Evolutionary conservation across 495 filamentous ascomycete genomes (phyloP).

Genomic region (Rhizodiscina lignyota): DNA sequence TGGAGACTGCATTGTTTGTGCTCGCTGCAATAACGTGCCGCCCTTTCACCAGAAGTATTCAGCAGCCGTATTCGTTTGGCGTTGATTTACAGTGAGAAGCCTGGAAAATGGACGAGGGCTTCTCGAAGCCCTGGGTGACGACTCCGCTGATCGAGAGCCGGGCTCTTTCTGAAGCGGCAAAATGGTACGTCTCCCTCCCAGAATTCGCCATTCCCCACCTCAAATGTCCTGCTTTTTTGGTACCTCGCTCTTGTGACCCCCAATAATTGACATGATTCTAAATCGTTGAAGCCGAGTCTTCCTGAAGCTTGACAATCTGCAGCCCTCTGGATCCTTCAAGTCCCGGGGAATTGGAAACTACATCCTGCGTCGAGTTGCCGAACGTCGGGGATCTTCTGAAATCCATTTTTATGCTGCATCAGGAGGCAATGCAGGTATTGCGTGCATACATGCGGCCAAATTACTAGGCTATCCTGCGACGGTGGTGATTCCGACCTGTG

Average conservation of each 20-base stretch:
- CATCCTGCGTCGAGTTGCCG: conserved; percentile 39
- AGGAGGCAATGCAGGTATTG: conserved; percentile 85
- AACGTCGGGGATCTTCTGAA: conserved; percentile 16
- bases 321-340: conserved; percentile 91
- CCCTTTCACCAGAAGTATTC: too few species aligned
- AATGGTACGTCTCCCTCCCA: too few species aligned
- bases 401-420: conserved; percentile 76
- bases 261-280: too few species aligned
- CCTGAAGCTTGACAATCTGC: conserved; percentile 85
- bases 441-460: conserved; percentile 66
- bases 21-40: too few species aligned
- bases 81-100: too few species aligned
- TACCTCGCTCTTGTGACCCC: too few species aligned
- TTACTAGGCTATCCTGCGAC: conserved; percentile 54
- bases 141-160: conserved; percentile 57
- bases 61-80: too few species aligned
- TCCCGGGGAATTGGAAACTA: conserved; percentile 72
- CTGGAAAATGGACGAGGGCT: too few species aligned
- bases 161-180: conserved; percentile 48
- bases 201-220: too few species aligned
- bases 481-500: conserved; percentile 60
- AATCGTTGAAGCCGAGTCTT: conserved; percentile 36
- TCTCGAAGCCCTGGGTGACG: conserved; percentile 51
- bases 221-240: too few species aligned
- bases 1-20: too few species aligned